Evolutionary conservation across 768 basidiomycete genomes (phyloP), one percentile per base, ranked within the genome.

Genomic region (Collybia mongolica): DNA sequence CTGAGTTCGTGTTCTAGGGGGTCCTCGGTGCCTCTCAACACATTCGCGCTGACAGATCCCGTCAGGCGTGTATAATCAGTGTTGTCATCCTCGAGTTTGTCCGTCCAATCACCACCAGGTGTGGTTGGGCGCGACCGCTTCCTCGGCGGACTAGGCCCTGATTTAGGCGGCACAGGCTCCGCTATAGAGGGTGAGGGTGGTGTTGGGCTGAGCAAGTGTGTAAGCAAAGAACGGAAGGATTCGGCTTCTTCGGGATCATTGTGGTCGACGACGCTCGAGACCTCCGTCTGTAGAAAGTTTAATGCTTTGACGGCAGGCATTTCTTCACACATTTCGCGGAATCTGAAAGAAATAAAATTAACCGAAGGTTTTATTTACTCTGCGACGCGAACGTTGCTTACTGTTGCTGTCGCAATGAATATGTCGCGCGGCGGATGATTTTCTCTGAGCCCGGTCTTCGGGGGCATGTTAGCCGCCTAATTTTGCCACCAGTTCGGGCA

Each of bases 271-370:
- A 88, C 83, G 1, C 75, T 74, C 0, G 82, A 82, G 7, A 93
- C 86, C 43, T 85, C 76, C 0, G 73, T 81, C 63, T 86, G 85
- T 28, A 93, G 69, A 67, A 90, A 92, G 12, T 71, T 75, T 36
- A 93, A 73, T 0, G 90, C 86, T 58, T 83, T 79, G 19, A 87
- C 75, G 0, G 81, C 72, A 1, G 82, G 65, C 14, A 66, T 72
- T 39, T 82, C 80, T 63, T 83, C 81, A 59, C 88, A 88, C 77
- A 90, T 83, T 60, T 93, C 90, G n/a, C 84, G 81, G 69, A 91
- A 92, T 57, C 90, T 92, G 23, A 23, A 8, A 26, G 44, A 5
- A 42, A 36, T 11, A 32, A 32, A 32, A 14, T 32, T 32, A 32
- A 9, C 32, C 32, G 32, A 32, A 9, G 32, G 32, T 32, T 32